Base-by-base conservation (phyloP, 192 early-diverging fungal species). In the Coemansia javaensis region DNA sequence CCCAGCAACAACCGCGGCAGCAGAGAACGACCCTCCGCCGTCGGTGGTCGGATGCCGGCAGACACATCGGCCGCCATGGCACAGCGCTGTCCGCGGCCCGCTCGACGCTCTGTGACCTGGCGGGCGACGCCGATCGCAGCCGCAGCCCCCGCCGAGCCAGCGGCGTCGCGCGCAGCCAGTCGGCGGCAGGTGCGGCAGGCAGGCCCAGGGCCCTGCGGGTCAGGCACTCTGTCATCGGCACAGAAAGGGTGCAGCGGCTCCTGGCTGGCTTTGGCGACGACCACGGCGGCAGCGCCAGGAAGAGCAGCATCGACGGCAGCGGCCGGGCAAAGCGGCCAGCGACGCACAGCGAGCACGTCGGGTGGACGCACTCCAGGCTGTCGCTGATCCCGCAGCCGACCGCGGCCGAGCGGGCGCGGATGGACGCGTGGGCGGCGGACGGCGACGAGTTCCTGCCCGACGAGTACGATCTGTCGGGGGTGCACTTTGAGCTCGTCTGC, bases 401-500 rank as follows among this genome's bases (percentile, higher is more conserved):
- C 21, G 56, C 30, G 20, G 20, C 46, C 12, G 62, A 73, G 54
- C 62, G 65, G 53, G 53, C 52, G 40, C 50, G 48, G 33, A 57
- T 73, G 62, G 69, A 65, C 40, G 69, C 69, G 14, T 73, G 69
- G 69, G 32, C 53, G 13, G 69, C 53, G 12, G 69, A 73, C 32
- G 58, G 50, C 36, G 69, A 73, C 44, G 69, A 73, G n/a, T 65
- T 66, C 40, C 57, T 50, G 10, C 46, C 45, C 1, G 24, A 23
- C 16, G 69, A 73, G 21, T 73, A 73, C 35, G 69, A 73, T n/a
- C 36, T 73, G 32, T 50, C 56, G 28, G 69, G 69, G 17, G 54
- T 28, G 23, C 54, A 53, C 50, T 73, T 62, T 50, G 69, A 66
- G 53, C 62, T 73, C 31, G 53, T 54, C n/a, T 11, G 9, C 2